Conservation (phyloP, 2,329 filamentous ascomycete genomes). For the Talaromyces piceae region DNA sequence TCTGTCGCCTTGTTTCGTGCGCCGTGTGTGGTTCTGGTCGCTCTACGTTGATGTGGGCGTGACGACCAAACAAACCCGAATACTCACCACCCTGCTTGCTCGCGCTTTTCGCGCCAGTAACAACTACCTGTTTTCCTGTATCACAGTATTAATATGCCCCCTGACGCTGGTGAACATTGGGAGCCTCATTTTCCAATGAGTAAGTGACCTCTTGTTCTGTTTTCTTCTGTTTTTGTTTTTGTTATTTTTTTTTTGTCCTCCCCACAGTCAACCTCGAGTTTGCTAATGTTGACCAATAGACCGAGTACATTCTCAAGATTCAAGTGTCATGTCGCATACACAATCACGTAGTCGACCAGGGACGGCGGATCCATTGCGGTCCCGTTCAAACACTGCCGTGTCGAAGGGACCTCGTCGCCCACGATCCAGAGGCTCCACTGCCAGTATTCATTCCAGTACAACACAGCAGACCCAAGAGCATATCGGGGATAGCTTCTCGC, state of each 20-base stretch:
- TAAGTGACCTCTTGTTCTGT: conserved; percentile 10
- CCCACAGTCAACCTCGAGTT: not conserved
- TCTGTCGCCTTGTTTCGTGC: conserved; percentile 4
- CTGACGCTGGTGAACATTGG: conserved; percentile 25
- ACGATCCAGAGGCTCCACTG: conserved; percentile 40
- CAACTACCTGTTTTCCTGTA: conserved; percentile 8
- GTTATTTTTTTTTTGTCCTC: not conserved
- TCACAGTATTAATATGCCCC: conserved; percentile 19
- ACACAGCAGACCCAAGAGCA: conserved; percentile 39
- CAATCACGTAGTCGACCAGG: conserved; percentile 33
- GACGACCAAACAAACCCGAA: conserved; percentile 21
- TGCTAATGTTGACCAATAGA: conserved; percentile 17
- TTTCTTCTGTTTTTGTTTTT: conserved; percentile 3
- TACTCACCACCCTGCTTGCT: conserved; percentile 16
- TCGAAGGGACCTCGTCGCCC: conserved; percentile 35
- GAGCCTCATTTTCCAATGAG: conserved; percentile 13
- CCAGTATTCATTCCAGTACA: conserved; percentile 42
- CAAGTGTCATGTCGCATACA: conserved; percentile 32
- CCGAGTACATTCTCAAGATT: conserved; percentile 30
- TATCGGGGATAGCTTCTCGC: conserved; percentile 30
- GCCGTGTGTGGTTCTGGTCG: conserved; percentile 9
- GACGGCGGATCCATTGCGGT: conserved; percentile 33
- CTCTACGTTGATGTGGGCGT: conserved; percentile 19
- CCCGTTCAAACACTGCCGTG: conserved; percentile 34
- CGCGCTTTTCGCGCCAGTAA: conserved; percentile 3